Base-by-base conservation (phyloP, 1,284 basidiomycete genomes). In the Exobasidium cylindrosporum region DNA sequence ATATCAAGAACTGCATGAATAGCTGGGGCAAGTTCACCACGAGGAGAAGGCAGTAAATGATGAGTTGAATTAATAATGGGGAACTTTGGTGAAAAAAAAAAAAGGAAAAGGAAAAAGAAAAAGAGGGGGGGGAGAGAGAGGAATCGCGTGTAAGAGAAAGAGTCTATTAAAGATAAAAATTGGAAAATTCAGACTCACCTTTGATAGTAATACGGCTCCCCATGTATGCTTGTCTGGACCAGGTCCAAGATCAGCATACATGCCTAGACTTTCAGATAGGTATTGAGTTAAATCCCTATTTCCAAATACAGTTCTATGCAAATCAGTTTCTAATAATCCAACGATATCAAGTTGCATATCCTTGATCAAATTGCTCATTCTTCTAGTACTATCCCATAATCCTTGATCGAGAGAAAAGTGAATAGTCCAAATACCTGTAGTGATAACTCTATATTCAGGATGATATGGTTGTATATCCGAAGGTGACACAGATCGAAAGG, bases 401-500 rank as follows among this genome's bases (percentile, higher is more conserved):
- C 63, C 44, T 63, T 78, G 76, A 46, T 78, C 76, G 24, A 77
- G 66, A 28, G 23, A 47, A 40, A 95, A 95, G 79, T 95, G 92
- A 29, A 94, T 84, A 0, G 93, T 94, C 91, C 91, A 95, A 61
- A 96, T 93, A 1, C 91, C 93, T 10, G 89, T 88, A n/a, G 88
- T 89, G 50, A 95, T 83, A 23, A 91, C 83, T 23, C 89, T 83
- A 10, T 88, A 84, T 4, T 85, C 86, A 6, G 87, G 81, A 63
- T 87, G 86, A 80, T 87, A 87, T 1, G 91, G 90, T 46, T 83
- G 82, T 6, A 87, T 79, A 24, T 87, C 77, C 13, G 14, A 11
- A 4, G 53, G 53, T 2, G 21, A 13, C 7, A 58, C 43, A 30
- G 57, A 26, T 32, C 57, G 57, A 31, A 47, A n/a, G 0, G 45